Evolutionary conservation across 2,329 filamentous ascomycete genomes (phyloP), one percentile per base, ranked within the genome.

Genomic region (Acrodontium crateriforme): DNA sequence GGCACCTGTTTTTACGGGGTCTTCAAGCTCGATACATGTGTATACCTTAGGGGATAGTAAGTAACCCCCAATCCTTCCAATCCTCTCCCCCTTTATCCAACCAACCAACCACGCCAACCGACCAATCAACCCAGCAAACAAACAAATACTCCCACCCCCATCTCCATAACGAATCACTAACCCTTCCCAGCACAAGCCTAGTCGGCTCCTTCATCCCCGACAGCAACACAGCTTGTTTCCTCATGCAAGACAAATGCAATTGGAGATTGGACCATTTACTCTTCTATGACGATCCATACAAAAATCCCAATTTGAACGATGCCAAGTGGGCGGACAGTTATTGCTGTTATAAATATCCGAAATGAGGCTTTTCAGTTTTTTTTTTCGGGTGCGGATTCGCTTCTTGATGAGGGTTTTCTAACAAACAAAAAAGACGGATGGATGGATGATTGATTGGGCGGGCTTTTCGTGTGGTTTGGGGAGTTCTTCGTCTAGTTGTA

Each of bases 211-310:
- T 49, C 26, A 34, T 32, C 6, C 44, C 44, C 8, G 37, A 40
- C 13, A 27, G 28, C 8, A 39, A 36, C 8, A 45, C 35, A 10
- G 41, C 47, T 29, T 48, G 46, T 32, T 38, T 41, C 12, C 24
- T 49, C n/a, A 47, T 46, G 38, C 45, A 49, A 28, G 39, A 31
- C 18, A 24, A 36, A 17, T 45, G 44, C 33, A 34, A 45, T 24
- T 36, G 34, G 9, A 25, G 40, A 4, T 20, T 17, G 10, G 14
- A 18, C n/a, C n/a, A n/a, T n/a, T n/a, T n/a, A n/a, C n/a, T n/a
- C n/a, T n/a, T n/a, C n/a, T n/a, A n/a, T n/a, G n/a, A n/a, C n/a
- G n/a, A n/a, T n/a, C n/a, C n/a, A n/a, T n/a, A n/a, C n/a, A n/a
- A n/a, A n/a, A n/a, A n/a, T n/a, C n/a, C n/a, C n/a, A n/a, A n/a